A percentile compares a stretch with the other conserved stretches of the same genome.
These are phyloP conservation scores for Viola odorata DNA, from an alignment of 345 rosid genomes.

Conservation along the genomic window DNA sequence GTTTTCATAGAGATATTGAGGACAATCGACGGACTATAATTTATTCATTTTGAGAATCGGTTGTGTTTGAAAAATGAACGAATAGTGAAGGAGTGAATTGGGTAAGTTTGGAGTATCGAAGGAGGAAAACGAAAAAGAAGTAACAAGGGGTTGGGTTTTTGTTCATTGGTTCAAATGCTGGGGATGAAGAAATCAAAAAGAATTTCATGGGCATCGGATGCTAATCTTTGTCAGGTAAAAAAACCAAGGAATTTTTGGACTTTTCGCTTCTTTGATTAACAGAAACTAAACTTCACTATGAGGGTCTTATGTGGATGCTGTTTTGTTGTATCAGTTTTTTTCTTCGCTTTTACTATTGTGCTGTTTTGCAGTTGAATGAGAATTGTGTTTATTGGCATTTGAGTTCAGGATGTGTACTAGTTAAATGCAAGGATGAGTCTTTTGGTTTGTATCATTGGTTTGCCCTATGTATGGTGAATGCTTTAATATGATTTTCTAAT, in stretches of 20 bases:
- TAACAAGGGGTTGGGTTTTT: neutral
- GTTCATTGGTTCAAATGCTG: constrained; percentile 37
- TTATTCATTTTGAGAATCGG: too few species aligned
- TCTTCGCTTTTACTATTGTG: neutral
- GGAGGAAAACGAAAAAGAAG: constrained; percentile 1
- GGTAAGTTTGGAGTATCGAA: constrained; percentile 23
- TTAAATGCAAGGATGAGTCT: neutral
- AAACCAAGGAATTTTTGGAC: neutral
- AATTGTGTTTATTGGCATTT: constrained; percentile 3
- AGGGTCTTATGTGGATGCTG: neutral
- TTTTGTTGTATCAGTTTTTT: neutral
- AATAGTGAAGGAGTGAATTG: constrained; percentile 9
- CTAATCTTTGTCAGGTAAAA: constrained; percentile 96
- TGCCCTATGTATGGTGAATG: neutral
- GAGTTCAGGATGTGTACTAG: constrained; percentile 3
- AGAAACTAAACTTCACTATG: neutral
- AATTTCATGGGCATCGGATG: constrained; percentile 89
- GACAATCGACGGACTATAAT: too few species aligned
- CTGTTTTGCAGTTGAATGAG: neutral
- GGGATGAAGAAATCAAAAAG: constrained; percentile 77
- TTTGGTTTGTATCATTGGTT: neutral
- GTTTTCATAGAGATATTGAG: too few species aligned
- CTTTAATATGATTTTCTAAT: too few species aligned
- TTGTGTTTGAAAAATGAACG: neutral
- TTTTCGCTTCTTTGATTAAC: constrained; percentile 1